A percentile compares a stretch with the other conserved stretches of the same genome.
These are phyloP conservation scores for Hypoxylon sp. DNA, from an alignment of 2,329 filamentous ascomycete genomes.

Conservation along the genomic window DNA sequence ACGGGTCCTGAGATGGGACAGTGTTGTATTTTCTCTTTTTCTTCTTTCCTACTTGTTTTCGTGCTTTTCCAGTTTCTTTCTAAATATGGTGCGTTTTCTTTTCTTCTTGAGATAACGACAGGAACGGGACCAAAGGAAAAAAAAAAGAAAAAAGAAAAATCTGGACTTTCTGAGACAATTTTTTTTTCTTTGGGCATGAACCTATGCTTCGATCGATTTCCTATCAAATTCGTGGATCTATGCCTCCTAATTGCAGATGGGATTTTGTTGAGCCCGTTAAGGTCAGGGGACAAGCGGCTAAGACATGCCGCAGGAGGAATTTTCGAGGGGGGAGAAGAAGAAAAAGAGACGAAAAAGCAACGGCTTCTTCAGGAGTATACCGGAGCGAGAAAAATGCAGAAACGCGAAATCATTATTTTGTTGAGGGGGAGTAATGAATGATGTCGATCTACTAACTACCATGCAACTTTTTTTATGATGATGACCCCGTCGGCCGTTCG, in stretches of 20 bases:
- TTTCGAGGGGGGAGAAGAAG: slow-evolving; percentile 1
- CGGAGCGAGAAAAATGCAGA: slow-evolving; percentile 19
- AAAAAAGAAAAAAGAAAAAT: slow-evolving; percentile 20
- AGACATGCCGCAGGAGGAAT: slow-evolving; percentile 24
- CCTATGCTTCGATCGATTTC: slow-evolving; percentile 36
- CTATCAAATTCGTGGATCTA: slow-evolving; percentile 29
- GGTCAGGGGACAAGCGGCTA: slow-evolving; percentile 17
- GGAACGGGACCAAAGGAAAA: background rate
- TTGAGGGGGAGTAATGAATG: slow-evolving; percentile 39
- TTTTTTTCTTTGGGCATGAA: slow-evolving; percentile 6
- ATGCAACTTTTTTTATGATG: slow-evolving; percentile 10
- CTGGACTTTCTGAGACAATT: slow-evolving; percentile 19
- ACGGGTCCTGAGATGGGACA: slow-evolving; percentile 25
- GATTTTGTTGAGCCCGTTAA: slow-evolving; percentile 34
- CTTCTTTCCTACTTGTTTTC: slow-evolving; percentile 24
- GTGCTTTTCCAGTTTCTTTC: slow-evolving; percentile 14
- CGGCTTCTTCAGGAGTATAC: slow-evolving; percentile 6
- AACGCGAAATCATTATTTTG: slow-evolving; percentile 32
- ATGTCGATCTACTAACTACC: slow-evolving; percentile 40
- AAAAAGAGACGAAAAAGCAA: slow-evolving; percentile 26
- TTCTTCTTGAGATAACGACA: background rate
- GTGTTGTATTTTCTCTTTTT: slow-evolving; percentile 25
- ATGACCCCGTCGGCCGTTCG: slow-evolving; percentile 13
- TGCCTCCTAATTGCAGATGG: slow-evolving; percentile 26
- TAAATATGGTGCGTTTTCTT: background rate